A percentile compares a stretch with the other conserved stretches of the same genome.
Conservation (phyloP, 2,329 filamentous ascomycete genomes). For the Beauveria sp. region DNA sequence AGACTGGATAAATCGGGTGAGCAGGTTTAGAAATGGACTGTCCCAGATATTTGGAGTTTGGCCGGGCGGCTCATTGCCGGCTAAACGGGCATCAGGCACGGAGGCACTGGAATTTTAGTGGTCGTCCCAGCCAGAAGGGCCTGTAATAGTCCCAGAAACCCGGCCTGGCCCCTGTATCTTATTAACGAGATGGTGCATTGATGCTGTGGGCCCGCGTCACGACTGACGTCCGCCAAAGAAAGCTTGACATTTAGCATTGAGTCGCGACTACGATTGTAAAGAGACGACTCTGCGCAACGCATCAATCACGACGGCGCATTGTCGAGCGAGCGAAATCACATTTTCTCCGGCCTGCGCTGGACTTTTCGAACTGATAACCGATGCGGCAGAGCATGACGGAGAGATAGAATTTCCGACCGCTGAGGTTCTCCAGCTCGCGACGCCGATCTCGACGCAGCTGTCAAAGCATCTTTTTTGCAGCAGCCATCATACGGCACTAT, state of each 20-base stretch:
- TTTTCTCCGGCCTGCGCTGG: background rate
- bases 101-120: background rate
- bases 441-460: constrained; percentile 1
- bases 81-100: background rate
- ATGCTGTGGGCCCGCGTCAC: constrained; percentile 8
- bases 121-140: background rate
- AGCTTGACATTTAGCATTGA: constrained; percentile 1
- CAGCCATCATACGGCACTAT: background rate
- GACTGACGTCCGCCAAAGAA: constrained; percentile 7
- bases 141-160: background rate
- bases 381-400: constrained; percentile 6
- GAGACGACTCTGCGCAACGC: background rate
- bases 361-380: background rate
- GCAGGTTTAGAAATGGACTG: background rate
- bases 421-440: constrained; percentile 2
- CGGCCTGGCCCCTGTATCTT: background rate
- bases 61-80: constrained; percentile 11
- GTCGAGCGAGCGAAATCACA: background rate
- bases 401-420: constrained; percentile 8
- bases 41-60: background rate
- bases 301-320: background rate
- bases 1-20: background rate
- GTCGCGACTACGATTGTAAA: constrained; percentile 2
- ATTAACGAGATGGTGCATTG: background rate
- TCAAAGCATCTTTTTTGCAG: background rate